phyloP scores from a whole-genome alignment of 225 moss, liverwort and hornwort genomes.

The Physcomitrellopsis africana region DNA sequence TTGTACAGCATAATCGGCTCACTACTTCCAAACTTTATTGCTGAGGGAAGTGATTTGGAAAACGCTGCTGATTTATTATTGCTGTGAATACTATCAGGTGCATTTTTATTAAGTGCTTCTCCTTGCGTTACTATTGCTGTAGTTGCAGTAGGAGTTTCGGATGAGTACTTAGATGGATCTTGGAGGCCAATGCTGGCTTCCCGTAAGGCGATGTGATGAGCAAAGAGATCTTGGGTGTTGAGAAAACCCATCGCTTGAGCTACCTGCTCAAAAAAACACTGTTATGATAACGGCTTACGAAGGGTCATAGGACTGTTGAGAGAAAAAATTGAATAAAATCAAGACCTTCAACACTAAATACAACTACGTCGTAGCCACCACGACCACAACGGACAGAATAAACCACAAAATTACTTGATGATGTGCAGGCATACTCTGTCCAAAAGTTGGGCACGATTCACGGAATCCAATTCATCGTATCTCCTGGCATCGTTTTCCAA shows the following conservation, averaged over 20 bases:
- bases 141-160: constrained; percentile 35
- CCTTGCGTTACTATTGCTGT: constrained; percentile 31
- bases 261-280: constrained; percentile 55
- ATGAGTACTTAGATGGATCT: constrained; percentile 21
- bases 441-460: constrained; percentile 67
- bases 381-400: constrained; percentile 19
- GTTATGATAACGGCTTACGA: constrained; percentile 28
- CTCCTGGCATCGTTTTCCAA: constrained; percentile 61
- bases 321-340: background rate
- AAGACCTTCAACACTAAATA: constrained; percentile 7
- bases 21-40: constrained; percentile 89
- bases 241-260: constrained; percentile 77
- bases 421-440: constrained; percentile 68
- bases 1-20: constrained; percentile 81
- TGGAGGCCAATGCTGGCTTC: constrained; percentile 83
- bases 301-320: constrained; percentile 8
- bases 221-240: constrained; percentile 74
- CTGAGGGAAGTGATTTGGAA: constrained; percentile 57
- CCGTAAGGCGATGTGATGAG: constrained; percentile 69
- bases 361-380: constrained; percentile 22
- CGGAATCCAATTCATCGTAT: constrained; percentile 71
- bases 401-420: constrained; percentile 46
- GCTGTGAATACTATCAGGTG: constrained; percentile 25
- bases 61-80: constrained; percentile 22
- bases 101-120: constrained; percentile 25